phyloP scores from a whole-genome alignment of 2,329 filamentous ascomycete genomes.

The Calonectria hawksworthii region DNA sequence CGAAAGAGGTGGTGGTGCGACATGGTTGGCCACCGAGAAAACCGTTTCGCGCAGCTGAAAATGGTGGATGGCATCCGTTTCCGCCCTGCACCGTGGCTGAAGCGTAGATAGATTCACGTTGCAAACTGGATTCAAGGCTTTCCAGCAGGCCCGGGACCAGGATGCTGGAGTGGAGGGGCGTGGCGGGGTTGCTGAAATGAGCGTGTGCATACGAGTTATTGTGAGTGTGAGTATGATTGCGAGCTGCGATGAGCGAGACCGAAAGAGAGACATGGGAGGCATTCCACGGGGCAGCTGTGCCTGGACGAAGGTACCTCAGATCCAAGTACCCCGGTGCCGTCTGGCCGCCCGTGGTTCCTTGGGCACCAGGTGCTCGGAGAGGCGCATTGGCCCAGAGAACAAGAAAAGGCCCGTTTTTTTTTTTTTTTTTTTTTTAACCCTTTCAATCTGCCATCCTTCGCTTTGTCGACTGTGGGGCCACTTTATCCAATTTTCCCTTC shows the following conservation, averaged over 20 bases:
- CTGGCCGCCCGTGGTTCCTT: background rate
- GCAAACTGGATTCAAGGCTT: slow-evolving; percentile 15
- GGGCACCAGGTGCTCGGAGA: background rate
- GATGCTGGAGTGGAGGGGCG: background rate
- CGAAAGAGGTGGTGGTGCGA: background rate
- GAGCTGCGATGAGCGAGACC: slow-evolving; percentile 22
- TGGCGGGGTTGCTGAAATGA: slow-evolving; percentile 5
- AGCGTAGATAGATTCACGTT: background rate
- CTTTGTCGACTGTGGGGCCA: slow-evolving; percentile 15
- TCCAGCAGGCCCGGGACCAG: background rate
- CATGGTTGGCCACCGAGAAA: background rate
- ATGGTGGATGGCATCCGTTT: background rate
- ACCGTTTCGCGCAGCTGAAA: background rate
- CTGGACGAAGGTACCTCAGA: slow-evolving; percentile 19
- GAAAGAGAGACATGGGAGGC: slow-evolving; percentile 11
- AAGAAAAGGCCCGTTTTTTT: slow-evolving; percentile 6
- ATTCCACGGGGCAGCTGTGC: slow-evolving; percentile 14
- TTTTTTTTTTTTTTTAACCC: background rate
- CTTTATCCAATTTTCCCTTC: background rate
- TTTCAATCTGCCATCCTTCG: slow-evolving; percentile 8
- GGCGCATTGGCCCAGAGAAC: background rate
- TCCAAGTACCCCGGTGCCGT: slow-evolving; percentile 10
- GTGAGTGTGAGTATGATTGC: background rate
- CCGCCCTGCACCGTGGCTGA: background rate
- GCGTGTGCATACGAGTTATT: background rate